phyloP scores from a whole-genome alignment of 2,329 filamentous ascomycete species.

The Thermomyces lanuginosus region DNA sequence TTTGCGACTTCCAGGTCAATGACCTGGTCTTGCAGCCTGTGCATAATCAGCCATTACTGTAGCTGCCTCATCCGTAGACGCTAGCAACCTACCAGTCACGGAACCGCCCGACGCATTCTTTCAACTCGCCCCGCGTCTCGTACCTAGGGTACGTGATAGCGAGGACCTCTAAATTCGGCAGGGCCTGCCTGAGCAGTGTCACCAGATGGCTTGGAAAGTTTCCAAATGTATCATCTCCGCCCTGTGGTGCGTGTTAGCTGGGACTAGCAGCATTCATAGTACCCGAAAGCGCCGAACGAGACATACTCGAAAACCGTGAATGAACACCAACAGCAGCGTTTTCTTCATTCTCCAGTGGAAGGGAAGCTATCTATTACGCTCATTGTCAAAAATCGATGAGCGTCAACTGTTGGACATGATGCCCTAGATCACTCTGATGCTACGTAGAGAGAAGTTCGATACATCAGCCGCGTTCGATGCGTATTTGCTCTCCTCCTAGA shows the following conservation, averaged over 20 bases:
- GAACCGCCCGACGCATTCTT: conserved; percentile 29
- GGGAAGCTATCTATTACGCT: too few species aligned
- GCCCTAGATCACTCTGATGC: too few species aligned
- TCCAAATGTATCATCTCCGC: conserved; percentile 33
- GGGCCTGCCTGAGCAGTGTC: conserved; percentile 24
- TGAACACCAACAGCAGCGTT: conserved; percentile 31
- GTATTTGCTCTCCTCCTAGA: too few species aligned
- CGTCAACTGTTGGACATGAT: too few species aligned
- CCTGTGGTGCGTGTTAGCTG: conserved; percentile 14
- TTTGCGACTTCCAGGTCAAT: conserved; percentile 85
- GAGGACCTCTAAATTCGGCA: conserved; percentile 27
- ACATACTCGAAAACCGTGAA: conserved; percentile 33
- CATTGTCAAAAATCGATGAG: too few species aligned
- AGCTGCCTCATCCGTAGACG: not conserved
- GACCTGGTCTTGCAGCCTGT: conserved; percentile 72
- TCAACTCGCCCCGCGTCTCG: conserved; percentile 33
- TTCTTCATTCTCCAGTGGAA: conserved; percentile 33
- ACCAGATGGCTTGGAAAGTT: conserved; percentile 30
- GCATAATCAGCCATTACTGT: not conserved
- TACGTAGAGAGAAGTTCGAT: too few species aligned
- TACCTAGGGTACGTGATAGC: conserved; percentile 33
- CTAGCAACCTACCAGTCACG: conserved; percentile 29
- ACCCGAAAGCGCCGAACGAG: not conserved
- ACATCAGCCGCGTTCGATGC: too few species aligned
- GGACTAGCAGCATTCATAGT: not conserved